Base-by-base conservation (phyloP, 2,329 filamentous ascomycete species). In the Botrytis elliptica region DNA sequence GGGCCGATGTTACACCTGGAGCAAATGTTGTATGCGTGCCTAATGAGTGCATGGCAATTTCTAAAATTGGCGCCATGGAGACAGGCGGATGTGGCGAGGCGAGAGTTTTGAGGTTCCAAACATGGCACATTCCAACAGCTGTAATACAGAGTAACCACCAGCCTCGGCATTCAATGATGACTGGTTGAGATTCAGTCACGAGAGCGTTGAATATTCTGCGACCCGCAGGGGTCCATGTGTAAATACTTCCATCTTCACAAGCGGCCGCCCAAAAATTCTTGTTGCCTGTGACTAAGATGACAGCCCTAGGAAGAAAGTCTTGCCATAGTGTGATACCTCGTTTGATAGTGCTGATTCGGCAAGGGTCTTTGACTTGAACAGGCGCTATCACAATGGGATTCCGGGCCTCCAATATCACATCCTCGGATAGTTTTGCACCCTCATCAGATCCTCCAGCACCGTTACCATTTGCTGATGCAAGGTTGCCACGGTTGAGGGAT, bases 91-190 rank as follows among this genome's bases (percentile, higher is more conserved):
- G 95, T 29, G 94, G 93, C 0, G 95, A 92, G 4, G 91, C 90
- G 80, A 97, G 91, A 0, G 89, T 92, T 77, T 92, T 92, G 74
- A 98, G 86, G 81, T 98, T 95, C 95, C 95, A 99, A 60, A 99
- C 93, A 82, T 98, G 91, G 78, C 92, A 96, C 83, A 95, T 89
- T 8, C 96, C 96, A 6, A 93, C 92, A 1, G 95, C 92, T 6
- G 94, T 95, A 76, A 99, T 92, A 80, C 93, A 95, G 69, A 99
- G 86, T 8, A 99, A 85, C 93, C 93, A 98, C 84, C 92, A 92
- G 18, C 93, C 93, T 73, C 95, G 90, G 79, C 92, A 95, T 81
- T 98, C 96, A 40, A 99, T 86, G 73, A 99, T 96, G 46, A 98
- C 95, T 0, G 96, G 93, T 79, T 98, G 95, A 3, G 95, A 91